A percentile compares a stretch with the other conserved stretches of the same genome.
Evolutionary conservation across 768 basidiomycete genomes (phyloP).

Genomic region (Lentinula lateritia): DNA sequence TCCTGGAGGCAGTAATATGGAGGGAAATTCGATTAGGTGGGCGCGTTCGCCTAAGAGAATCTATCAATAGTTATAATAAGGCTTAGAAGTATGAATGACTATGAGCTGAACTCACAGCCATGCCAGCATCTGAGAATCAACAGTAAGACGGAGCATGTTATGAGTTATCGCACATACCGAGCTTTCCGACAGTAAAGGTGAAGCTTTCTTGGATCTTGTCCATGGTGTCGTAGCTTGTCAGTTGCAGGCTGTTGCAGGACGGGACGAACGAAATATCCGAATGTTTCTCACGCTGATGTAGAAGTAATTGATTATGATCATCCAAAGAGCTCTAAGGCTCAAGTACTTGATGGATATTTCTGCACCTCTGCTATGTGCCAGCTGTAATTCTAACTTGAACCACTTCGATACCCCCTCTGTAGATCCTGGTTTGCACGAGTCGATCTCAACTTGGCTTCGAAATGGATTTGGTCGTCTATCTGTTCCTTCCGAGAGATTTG

Average conservation of each 20-base stretch:
- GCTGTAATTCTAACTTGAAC: neutral
- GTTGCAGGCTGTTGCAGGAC: neutral
- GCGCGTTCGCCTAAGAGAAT: constrained; percentile 91
- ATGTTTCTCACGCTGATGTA: too few species aligned
- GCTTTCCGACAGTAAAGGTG: constrained; percentile 93
- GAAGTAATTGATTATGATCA: too few species aligned
- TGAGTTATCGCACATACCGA: constrained; percentile 51
- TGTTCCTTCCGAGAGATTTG: neutral
- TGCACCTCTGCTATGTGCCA: neutral
- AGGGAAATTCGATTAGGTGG: constrained; percentile 97
- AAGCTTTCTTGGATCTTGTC: constrained; percentile 48
- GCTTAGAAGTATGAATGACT: neutral
- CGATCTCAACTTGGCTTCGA: neutral
- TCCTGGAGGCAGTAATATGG: constrained; percentile 88
- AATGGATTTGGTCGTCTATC: neutral
- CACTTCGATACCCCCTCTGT: neutral
- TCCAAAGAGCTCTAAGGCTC: too few species aligned
- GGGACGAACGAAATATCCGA: neutral
- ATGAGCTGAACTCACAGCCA: constrained; percentile 60
- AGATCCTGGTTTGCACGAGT: neutral
- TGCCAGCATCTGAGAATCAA: constrained; percentile 69
- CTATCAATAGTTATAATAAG: constrained; percentile 29
- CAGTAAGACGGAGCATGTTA: constrained; percentile 2
- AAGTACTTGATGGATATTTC: neutral
- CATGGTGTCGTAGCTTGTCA: neutral